Evolutionary conservation across 495 filamentous ascomycete species (phyloP).

Genomic region (Penicillium psychrofluorescens): DNA sequence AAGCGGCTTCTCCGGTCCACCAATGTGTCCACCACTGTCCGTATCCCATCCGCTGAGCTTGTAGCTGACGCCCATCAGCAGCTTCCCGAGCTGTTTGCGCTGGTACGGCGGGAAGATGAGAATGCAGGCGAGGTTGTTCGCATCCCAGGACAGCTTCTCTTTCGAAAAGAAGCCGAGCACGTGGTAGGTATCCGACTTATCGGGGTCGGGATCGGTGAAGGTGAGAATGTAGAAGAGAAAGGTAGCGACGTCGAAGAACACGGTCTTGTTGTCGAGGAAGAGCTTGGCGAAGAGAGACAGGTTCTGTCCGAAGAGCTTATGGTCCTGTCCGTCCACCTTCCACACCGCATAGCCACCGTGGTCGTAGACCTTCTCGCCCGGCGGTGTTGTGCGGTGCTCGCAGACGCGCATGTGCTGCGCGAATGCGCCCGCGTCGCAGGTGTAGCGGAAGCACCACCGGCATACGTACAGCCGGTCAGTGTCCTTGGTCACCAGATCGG

Average conservation of each 20-base stretch:
- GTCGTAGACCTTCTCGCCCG: conserved; percentile 47
- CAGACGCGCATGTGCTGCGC: conserved; percentile 42
- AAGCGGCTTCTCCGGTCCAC: conserved; percentile 89
- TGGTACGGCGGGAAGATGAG: conserved; percentile 95
- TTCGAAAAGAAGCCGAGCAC: conserved; percentile 97
- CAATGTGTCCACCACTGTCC: conserved; percentile 54
- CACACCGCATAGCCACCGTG: conserved; percentile 63
- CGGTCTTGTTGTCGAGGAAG: conserved; percentile 95
- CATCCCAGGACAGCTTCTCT: conserved; percentile 97
- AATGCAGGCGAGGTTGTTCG: conserved; percentile 97
- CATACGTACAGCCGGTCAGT: conserved; percentile 73
- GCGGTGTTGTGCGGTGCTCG: conserved; percentile 29
- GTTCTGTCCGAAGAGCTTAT: conserved; percentile 92
- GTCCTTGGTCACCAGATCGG: conserved; percentile 63
- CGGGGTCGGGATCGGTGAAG: conserved; percentile 31
- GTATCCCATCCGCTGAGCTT: conserved; percentile 77
- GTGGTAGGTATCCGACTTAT: conserved; percentile 27
- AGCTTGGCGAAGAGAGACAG: conserved; percentile 95
- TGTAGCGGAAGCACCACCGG: conserved; percentile 89
- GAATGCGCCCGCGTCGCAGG: conserved; percentile 58
- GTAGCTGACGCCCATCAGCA: conserved; percentile 91
- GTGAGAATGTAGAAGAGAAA: conserved; percentile 93
- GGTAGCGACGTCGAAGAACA: conserved; percentile 92
- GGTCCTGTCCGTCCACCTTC: conserved; percentile 82
- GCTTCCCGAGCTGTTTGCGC: conserved; percentile 74